Evolutionary conservation across 208 protist species (phyloP).

Genomic region (Angomonas deanei): DNA sequence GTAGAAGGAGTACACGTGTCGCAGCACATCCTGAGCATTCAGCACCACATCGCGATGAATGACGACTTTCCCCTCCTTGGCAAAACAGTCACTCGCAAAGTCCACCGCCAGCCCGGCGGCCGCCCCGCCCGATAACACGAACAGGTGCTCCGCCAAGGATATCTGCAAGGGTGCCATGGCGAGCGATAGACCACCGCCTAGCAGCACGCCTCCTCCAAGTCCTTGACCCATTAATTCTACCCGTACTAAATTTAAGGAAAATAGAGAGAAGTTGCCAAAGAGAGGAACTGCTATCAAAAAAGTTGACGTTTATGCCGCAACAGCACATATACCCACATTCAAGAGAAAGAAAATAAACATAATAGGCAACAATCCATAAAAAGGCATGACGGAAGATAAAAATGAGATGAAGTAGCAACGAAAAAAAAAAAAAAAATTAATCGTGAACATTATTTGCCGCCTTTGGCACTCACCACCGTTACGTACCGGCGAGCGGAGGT

Average conservation of each 20-base stretch:
- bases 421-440: slow-evolving; percentile 4
- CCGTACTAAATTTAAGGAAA: background rate
- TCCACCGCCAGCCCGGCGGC: slow-evolving; percentile 66
- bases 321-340: background rate
- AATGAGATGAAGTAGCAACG: background rate
- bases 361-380: slow-evolving; percentile 5
- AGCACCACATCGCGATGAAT: slow-evolving; percentile 87
- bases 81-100: slow-evolving; percentile 77
- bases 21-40: slow-evolving; percentile 66
- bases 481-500: background rate
- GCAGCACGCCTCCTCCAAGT: slow-evolving; percentile 53
- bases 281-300: background rate
- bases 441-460: background rate
- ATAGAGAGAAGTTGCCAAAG: slow-evolving; percentile 1
- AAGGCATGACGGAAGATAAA: background rate
- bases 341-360: slow-evolving; percentile 3
- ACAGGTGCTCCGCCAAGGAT: slow-evolving; percentile 48
- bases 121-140: slow-evolving; percentile 46
- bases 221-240: slow-evolving; percentile 73
- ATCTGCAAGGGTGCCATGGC: slow-evolving; percentile 42
- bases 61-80: slow-evolving; percentile 71
- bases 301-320: background rate
- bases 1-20: slow-evolving; percentile 89
- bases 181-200: slow-evolving; percentile 56
- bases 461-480: slow-evolving; percentile 1